These are phyloP conservation scores for Podospora fimiseda DNA, from an alignment of 495 filamentous ascomycete genomes.

Conservation along the genomic window DNA sequence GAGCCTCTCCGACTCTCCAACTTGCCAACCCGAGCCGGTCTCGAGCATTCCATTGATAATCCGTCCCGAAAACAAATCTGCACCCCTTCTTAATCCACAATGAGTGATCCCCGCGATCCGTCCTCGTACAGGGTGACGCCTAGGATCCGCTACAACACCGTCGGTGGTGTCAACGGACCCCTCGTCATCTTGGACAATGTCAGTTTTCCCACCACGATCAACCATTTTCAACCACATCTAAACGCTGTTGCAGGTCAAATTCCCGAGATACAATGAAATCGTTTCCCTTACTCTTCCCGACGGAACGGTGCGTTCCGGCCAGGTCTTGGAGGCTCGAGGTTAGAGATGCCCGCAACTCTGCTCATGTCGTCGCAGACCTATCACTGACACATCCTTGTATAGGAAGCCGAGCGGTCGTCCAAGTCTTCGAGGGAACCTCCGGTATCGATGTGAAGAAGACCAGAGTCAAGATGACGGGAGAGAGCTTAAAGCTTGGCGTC, in stretches of 20 bases:
- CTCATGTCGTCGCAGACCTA: neutral
- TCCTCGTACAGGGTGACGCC: slow-evolving; percentile 66
- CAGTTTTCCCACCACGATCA: slow-evolving; percentile 17
- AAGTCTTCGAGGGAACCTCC: slow-evolving; percentile 97
- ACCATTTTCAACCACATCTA: slow-evolving; percentile 16
- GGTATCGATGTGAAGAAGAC: slow-evolving; percentile 99
- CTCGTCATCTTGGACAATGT: slow-evolving; percentile 96
- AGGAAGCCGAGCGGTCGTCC: slow-evolving; percentile 88
- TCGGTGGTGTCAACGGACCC: slow-evolving; percentile 95
- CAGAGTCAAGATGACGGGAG: slow-evolving; percentile 92
- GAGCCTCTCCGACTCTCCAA: slow-evolving; percentile 1
- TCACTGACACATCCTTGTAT: slow-evolving; percentile 19
- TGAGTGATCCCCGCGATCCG: slow-evolving; percentile 78
- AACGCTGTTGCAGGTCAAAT: slow-evolving; percentile 70
- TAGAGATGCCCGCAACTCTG: slow-evolving; percentile 30
- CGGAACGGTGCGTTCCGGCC: slow-evolving; percentile 86
- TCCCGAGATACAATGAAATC: slow-evolving; percentile 95
- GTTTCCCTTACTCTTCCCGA: slow-evolving; percentile 93
- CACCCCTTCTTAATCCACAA: slow-evolving; percentile 22
- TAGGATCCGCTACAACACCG: slow-evolving; percentile 93
- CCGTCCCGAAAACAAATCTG: neutral
- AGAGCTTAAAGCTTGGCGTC: slow-evolving; percentile 96
- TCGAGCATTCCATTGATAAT: slow-evolving; percentile 10
- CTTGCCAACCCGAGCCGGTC: slow-evolving; percentile 14
- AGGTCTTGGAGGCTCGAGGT: slow-evolving; percentile 97